These are phyloP conservation scores for Saitozyma sp. DNA, from an alignment of 768 basidiomycete species.

Conservation along the genomic window DNA sequence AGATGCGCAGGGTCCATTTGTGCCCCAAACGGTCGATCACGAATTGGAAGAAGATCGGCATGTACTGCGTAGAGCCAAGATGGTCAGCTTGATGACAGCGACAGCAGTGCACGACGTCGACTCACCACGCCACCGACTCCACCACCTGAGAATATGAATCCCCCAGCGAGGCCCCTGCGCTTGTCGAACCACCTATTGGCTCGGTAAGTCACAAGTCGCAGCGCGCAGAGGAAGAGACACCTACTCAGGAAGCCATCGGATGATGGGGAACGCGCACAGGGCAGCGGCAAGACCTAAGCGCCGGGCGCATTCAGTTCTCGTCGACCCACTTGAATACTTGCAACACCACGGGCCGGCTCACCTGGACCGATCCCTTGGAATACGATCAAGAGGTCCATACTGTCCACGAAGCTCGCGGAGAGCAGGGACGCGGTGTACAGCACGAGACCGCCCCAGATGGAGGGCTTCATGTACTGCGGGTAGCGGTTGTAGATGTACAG, in stretches of 20 bases:
- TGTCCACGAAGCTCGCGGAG: conserved; percentile 17
- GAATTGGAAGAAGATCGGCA: conserved; percentile 19
- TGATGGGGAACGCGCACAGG: conserved; percentile 25
- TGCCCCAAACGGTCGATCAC: conserved; percentile 18
- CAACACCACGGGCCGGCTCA: background rate
- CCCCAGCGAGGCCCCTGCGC: conserved; percentile 20
- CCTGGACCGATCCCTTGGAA: conserved; percentile 29
- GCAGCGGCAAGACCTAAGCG: conserved; percentile 19
- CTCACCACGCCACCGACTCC: conserved; percentile 30
- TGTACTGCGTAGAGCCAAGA: conserved; percentile 13
- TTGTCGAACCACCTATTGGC: conserved; percentile 27
- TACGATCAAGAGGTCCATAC: conserved; percentile 14
- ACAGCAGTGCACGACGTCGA: background rate
- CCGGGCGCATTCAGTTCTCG: too few relatives aligned
- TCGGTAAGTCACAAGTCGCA: background rate
- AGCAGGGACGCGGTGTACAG: conserved; percentile 18
- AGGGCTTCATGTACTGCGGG: conserved; percentile 21
- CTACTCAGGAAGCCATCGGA: conserved; percentile 31
- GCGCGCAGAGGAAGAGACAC: conserved; percentile 1
- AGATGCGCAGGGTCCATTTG: conserved; percentile 20
- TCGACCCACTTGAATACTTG: background rate
- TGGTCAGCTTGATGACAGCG: too few relatives aligned
- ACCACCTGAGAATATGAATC: conserved; percentile 28
- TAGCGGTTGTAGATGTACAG: conserved; percentile 30
- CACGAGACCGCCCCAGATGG: conserved; percentile 24